These are phyloP conservation scores for Neoarthrinium moseri DNA, from an alignment of 2,329 filamentous ascomycete genomes.

Conservation along the genomic window DNA sequence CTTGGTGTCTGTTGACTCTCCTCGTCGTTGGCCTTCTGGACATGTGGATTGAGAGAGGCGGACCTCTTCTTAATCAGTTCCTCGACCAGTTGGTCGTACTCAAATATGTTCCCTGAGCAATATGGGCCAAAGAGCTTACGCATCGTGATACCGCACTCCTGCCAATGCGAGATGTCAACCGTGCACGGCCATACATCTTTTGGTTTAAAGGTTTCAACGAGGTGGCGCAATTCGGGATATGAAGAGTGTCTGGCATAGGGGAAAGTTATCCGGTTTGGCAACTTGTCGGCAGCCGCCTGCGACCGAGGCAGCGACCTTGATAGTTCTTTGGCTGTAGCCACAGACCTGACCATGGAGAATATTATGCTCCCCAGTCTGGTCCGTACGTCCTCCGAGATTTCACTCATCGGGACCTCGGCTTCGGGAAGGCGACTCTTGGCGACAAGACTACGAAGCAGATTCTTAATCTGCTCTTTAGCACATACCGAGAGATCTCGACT, in stretches of 20 bases:
- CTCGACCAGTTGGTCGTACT: conserved; percentile 64
- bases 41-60: no score
- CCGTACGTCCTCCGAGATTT: conserved; percentile 27
- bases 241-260: conserved; percentile 91
- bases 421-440: conserved; percentile 30
- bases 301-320: no score
- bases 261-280: conserved; percentile 56
- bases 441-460: conserved; percentile 16
- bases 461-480: conserved; percentile 19
- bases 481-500: conserved; percentile 15
- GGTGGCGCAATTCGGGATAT: conserved; percentile 71
- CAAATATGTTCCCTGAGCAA: conserved; percentile 61
- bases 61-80: conserved; percentile 15
- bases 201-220: conserved; percentile 68
- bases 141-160: conserved; percentile 60
- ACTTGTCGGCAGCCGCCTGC: no score
- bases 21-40: no score
- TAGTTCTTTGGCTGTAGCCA: not conserved
- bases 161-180: conserved; percentile 63
- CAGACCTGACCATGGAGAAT: conserved; percentile 19
- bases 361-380: conserved; percentile 22
- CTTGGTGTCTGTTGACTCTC: no score
- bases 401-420: conserved; percentile 28
- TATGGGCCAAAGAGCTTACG: conserved; percentile 67
- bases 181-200: conserved; percentile 83